Evolutionary conservation across 257 asterid genomes (phyloP), one percentile per base, ranked within the genome.

Genomic region (Solanum etuberosum): DNA sequence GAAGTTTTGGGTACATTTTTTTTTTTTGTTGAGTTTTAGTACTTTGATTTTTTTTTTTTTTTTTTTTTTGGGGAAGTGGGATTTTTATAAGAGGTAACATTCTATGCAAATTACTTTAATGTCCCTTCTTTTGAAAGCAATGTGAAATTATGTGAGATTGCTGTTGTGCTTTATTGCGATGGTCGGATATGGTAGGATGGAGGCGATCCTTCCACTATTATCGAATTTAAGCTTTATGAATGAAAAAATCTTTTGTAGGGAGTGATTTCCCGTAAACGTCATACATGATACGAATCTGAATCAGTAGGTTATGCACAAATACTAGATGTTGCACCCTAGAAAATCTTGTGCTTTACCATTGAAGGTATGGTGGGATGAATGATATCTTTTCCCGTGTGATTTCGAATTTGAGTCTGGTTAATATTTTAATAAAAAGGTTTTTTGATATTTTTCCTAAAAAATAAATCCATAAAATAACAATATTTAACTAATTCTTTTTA

Each of bases 21-120:
- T 34, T 34, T 34, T 88, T 74, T 88, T 59, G 16, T 29, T 43
- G 13, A 4, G 42, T 87, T 51, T n/a, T 6, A 14, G 6, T 27
- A 61, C 20, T 27, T 74, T 31, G 78, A 16, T 51, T 20, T 16
- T 16, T 51, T 51, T 32, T 63, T 29, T 4, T 34, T 80, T 48
- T 20, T 35, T 65, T 31, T 4, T 34, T 80, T 35, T 25, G 25
- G 21, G 27, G 3, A 23, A 42, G 29, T 43, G 71, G 67, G 40
- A 20, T 27, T 21, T 89, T 88, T 91, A 92, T 85, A 89, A 89
- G 89, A 89, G 86, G 18, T 23, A 29, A 68, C 13, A 40, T 77
- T 16, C 12, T 21, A 29, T 61, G 23, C 63, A 61, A n/a, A 54
- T 74, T 32, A 61, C 74, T 78, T 78, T 5, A 86, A 15, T 84